Percentiles rank a stretch among this genome's conserved stretches.
Conservation (phyloP, 805 yeast genomes). For the Lipomyces kockii region DNA sequence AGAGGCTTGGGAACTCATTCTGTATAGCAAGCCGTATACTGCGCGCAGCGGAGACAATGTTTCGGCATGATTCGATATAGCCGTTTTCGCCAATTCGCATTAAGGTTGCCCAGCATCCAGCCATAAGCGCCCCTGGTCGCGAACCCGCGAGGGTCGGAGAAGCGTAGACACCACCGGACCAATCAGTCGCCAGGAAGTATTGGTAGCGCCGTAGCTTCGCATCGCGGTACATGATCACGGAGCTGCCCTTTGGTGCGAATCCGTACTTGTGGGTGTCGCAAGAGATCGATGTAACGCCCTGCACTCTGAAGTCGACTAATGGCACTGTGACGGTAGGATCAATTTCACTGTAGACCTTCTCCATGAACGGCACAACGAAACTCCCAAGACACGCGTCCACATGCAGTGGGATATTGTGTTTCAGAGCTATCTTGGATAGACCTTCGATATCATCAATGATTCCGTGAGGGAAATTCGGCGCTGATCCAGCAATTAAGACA, state of each 20-base stretch:
- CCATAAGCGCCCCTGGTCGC: constrained; percentile 95
- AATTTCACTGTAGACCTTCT: constrained; percentile 59
- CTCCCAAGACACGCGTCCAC: constrained; percentile 97
- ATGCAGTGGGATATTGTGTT: constrained; percentile 79
- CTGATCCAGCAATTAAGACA: constrained; percentile 84
- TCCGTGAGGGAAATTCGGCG: constrained; percentile 98
- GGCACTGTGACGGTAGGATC: constrained; percentile 47
- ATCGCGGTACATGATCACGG: constrained; percentile 85
- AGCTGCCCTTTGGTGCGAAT: constrained; percentile 96
- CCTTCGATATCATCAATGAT: constrained; percentile 85
- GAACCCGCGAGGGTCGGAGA: constrained; percentile 97
- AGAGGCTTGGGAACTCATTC: constrained; percentile 58
- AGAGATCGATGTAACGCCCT: constrained; percentile 95
- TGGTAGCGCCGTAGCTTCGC: constrained; percentile 72
- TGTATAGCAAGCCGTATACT: constrained; percentile 55
- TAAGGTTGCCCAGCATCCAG: constrained; percentile 98
- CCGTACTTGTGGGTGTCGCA: constrained; percentile 99
- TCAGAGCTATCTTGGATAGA: constrained; percentile 67
- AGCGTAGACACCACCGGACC: constrained; percentile 96
- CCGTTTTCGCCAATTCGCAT: constrained; percentile 83
- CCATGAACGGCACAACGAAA: constrained; percentile 80
- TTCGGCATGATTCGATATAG: constrained; percentile 65
- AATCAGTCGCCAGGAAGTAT: constrained; percentile 78
- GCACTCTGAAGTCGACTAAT: constrained; percentile 79
- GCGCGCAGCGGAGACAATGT: constrained; percentile 70